These are phyloP conservation scores for Durotheca rogersii DNA, from an alignment of 495 filamentous ascomycete species.

Conservation along the genomic window DNA sequence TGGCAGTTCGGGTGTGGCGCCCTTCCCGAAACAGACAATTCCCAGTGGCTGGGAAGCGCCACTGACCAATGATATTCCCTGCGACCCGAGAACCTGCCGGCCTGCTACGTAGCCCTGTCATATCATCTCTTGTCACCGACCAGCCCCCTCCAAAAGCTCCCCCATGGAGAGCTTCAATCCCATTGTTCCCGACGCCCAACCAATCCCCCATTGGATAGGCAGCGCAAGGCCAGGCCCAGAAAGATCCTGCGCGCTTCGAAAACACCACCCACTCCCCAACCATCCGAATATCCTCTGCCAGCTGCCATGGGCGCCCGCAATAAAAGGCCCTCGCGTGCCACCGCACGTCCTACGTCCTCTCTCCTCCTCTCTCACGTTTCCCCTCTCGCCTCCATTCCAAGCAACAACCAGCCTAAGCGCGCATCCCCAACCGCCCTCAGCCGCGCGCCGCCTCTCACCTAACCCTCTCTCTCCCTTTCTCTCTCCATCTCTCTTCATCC, in stretches of 20 bases:
- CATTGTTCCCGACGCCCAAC: background rate
- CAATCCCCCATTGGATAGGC: background rate
- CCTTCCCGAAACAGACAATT: constrained; percentile 3
- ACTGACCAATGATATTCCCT: constrained; percentile 4
- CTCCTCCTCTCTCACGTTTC: constrained; percentile 20
- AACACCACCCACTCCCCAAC: constrained; percentile 21
- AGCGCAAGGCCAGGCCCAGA: no score
- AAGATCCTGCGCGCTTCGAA: background rate
- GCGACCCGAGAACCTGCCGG: no score
- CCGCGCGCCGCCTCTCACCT: no score
- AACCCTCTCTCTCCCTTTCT: no score
- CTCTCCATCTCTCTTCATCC: no score
- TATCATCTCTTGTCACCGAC: no score
- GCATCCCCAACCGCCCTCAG: constrained; percentile 19
- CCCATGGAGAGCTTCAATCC: no score
- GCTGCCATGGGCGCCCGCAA: constrained; percentile 11
- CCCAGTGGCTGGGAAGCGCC: constrained; percentile 10
- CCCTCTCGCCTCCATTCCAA: constrained; percentile 10
- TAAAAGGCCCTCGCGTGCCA: constrained; percentile 25
- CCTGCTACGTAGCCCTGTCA: no score
- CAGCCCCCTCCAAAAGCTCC: no score
- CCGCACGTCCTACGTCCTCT: constrained; percentile 11
- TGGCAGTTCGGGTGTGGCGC: background rate
- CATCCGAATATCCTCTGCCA: constrained; percentile 30
- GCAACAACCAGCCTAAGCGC: no score